phyloP scores from a whole-genome alignment of 495 filamentous ascomycete species.

The Oidiodendron maius region DNA sequence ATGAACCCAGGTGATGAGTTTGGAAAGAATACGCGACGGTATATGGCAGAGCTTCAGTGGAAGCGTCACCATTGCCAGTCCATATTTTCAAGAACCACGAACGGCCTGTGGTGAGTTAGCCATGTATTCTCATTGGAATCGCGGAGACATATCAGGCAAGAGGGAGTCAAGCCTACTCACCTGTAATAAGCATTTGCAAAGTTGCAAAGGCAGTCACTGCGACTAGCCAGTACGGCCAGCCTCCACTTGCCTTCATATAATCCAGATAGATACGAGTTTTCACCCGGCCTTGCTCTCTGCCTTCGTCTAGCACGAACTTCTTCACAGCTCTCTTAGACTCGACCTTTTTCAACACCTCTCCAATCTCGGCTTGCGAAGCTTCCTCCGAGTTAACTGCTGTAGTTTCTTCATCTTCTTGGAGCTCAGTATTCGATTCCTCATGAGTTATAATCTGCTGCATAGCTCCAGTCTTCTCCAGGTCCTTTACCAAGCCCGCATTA shows the following conservation, averaged over 20 bases:
- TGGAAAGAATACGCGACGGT: slow-evolving; percentile 23
- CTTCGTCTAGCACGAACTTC: slow-evolving; percentile 72
- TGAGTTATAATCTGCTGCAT: slow-evolving; percentile 55
- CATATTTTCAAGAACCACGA: slow-evolving; percentile 70
- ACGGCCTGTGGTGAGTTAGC: slow-evolving; percentile 23
- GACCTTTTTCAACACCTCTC: slow-evolving; percentile 35
- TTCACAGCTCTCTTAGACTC: slow-evolving; percentile 34
- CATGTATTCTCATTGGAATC: slow-evolving; percentile 3
- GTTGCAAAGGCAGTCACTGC: slow-evolving; percentile 45
- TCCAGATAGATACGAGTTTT: slow-evolving; percentile 53
- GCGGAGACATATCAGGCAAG: too few relatives aligned
- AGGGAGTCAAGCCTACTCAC: slow-evolving; percentile 26
- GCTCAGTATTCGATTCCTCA: slow-evolving; percentile 38
- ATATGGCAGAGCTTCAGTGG: slow-evolving; percentile 15
- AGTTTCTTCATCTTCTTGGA: slow-evolving; percentile 35
- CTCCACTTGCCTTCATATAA: slow-evolving; percentile 63
- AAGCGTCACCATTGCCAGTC: slow-evolving; percentile 43
- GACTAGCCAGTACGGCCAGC: slow-evolving; percentile 53
- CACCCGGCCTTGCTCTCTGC: slow-evolving; percentile 58
- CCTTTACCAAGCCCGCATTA: slow-evolving; percentile 52
- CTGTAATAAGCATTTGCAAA: slow-evolving; percentile 44
- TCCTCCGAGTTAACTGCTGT: slow-evolving; percentile 42
- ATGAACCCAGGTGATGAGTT: slow-evolving; percentile 32
- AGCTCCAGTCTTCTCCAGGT: slow-evolving; percentile 41
- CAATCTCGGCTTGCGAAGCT: slow-evolving; percentile 16